Evolutionary conservation across 495 filamentous ascomycete species (phyloP).

Genomic region (Neurospora sublineolata): DNA sequence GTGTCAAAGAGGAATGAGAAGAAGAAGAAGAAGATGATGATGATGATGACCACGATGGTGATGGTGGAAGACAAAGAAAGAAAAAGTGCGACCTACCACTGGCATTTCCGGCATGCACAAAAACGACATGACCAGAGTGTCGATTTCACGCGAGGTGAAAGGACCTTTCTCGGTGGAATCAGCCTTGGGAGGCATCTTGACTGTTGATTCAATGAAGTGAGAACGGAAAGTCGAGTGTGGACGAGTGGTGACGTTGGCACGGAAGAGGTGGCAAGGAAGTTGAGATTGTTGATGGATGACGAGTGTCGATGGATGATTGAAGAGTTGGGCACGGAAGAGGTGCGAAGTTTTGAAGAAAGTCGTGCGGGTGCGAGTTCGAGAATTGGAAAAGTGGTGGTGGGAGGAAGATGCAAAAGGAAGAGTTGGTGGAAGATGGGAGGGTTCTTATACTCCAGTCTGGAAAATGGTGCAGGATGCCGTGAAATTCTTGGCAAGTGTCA

Average conservation of each 20-base stretch:
- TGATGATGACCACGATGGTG: not conserved
- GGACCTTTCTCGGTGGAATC: not conserved
- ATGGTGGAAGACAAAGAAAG: not conserved
- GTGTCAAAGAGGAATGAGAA: not conserved
- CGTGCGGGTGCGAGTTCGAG: not conserved
- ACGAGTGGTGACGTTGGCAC: not conserved
- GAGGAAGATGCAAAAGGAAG: not conserved
- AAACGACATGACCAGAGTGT: constrained; percentile 4
- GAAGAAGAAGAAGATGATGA: not conserved
- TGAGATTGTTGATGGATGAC: not conserved
- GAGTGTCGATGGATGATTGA: not conserved
- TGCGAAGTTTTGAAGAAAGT: not conserved
- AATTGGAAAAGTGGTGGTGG: not conserved
- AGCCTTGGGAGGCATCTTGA: not conserved
- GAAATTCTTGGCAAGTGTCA: not conserved
- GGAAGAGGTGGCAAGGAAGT: not conserved
- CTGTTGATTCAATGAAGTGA: not conserved
- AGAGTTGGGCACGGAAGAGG: not conserved
- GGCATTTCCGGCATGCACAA: constrained; percentile 4
- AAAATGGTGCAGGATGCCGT: not conserved
- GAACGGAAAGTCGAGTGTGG: not conserved
- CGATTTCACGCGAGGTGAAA: constrained; percentile 3
- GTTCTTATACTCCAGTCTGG: not conserved
- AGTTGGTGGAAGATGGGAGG: not conserved
- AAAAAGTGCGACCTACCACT: not conserved